A percentile compares a stretch with the other conserved stretches of the same genome.
phyloP scores from a whole-genome alignment of 2,329 filamentous ascomycete genomes.

The Fusarium mundagurra region DNA sequence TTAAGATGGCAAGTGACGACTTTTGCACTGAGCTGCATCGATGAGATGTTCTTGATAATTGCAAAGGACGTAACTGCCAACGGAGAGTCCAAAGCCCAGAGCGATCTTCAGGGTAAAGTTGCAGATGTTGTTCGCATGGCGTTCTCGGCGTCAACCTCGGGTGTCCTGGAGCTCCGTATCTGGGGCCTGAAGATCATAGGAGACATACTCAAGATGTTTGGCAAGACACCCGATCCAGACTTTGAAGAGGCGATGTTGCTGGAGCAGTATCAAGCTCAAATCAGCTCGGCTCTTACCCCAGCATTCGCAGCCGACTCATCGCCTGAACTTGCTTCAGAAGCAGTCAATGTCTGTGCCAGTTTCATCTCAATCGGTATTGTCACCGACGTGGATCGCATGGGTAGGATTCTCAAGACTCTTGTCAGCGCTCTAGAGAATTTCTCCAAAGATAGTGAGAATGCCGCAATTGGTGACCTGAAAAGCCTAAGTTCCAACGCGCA shows the following conservation, averaged over 20 bases:
- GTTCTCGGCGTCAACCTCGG: slow-evolving; percentile 95
- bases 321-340: slow-evolving; percentile 92
- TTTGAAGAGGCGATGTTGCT: slow-evolving; percentile 96
- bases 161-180: slow-evolving; percentile 87
- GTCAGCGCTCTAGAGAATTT: slow-evolving; percentile 94
- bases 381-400: slow-evolving; percentile 98
- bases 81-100: slow-evolving; percentile 80
- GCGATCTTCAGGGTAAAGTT: slow-evolving; percentile 81
- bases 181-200: slow-evolving; percentile 95
- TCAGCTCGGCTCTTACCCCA: slow-evolving; percentile 93
- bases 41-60: slow-evolving; percentile 82
- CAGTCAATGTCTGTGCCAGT: slow-evolving; percentile 96
- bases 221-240: slow-evolving; percentile 93
- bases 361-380: slow-evolving; percentile 98
- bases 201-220: slow-evolving; percentile 93
- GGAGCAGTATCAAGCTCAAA: slow-evolving; percentile 98
- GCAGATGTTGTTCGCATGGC: slow-evolving; percentile 96
- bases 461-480: slow-evolving; percentile 90
- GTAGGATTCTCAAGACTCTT: slow-evolving; percentile 92
- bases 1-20: slow-evolving; percentile 95
- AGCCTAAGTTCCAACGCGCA: slow-evolving; percentile 94
- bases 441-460: slow-evolving; percentile 80
- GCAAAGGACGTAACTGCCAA: slow-evolving; percentile 81
- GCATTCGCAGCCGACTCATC: slow-evolving; percentile 97
- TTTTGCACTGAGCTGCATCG: slow-evolving; percentile 90